Evolutionary conservation across 768 basidiomycete species (phyloP).

Genomic region (Naematelia encephala): DNA sequence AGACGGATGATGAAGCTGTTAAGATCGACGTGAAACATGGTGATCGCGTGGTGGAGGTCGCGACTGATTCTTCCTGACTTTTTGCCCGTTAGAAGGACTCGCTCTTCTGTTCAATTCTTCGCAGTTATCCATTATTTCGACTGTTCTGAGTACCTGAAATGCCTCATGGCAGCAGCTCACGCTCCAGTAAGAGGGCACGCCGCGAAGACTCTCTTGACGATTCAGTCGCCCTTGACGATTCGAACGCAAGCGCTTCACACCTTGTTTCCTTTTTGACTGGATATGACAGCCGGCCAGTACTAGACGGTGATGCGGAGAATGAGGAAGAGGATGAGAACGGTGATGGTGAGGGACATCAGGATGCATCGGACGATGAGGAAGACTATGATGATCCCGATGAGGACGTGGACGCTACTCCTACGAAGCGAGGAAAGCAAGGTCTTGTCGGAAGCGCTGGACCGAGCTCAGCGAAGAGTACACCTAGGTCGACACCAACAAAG

Average conservation of each 20-base stretch:
- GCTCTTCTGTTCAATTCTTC: background rate
- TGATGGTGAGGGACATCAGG: conserved; percentile 13
- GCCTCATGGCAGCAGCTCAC: background rate
- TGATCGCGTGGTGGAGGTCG: conserved; percentile 1
- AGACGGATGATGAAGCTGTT: background rate
- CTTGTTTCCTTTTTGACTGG: conserved; percentile 43
- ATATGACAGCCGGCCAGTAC: conserved; percentile 24
- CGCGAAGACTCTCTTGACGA: background rate
- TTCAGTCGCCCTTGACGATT: background rate
- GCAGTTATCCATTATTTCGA: background rate
- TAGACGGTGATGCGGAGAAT: conserved; percentile 5
- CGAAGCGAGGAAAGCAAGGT: conserved; percentile 22
- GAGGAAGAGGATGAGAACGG: conserved; percentile 10
- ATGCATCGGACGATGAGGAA: conserved; percentile 21
- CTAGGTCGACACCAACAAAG: conserved; percentile 20
- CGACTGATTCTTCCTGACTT: conserved; percentile 3
- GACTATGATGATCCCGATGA: conserved; percentile 26
- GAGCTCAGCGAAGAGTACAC: conserved; percentile 5
- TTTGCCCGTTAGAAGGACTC: background rate
- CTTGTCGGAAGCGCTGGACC: conserved; percentile 22
- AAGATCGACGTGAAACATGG: background rate
- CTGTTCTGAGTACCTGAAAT: background rate
- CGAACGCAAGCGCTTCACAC: conserved; percentile 32
- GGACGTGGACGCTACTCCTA: conserved; percentile 27
- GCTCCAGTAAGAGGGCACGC: background rate